A percentile compares a stretch with the other conserved stretches of the same genome.
phyloP scores from a whole-genome alignment of 2,329 filamentous ascomycete species.

The Arthroderma sp. region DNA sequence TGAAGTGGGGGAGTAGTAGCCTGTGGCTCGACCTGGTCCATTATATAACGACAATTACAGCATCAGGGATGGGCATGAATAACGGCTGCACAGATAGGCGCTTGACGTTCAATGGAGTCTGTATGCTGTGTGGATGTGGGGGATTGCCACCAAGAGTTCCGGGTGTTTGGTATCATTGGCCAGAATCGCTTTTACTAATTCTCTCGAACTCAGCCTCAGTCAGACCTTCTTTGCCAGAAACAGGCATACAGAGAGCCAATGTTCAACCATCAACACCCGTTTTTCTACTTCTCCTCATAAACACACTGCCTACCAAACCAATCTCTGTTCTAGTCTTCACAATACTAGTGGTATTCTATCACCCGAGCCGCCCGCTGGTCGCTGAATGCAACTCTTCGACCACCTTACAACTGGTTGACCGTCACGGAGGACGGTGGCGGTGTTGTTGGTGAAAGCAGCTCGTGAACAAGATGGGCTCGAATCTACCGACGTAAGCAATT shows the following conservation, averaged over 20 bases:
- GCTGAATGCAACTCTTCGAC: neutral
- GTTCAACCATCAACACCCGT: neutral
- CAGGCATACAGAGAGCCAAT: neutral
- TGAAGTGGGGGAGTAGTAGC: too few species aligned
- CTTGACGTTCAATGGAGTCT: too few species aligned
- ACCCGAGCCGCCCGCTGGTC: neutral
- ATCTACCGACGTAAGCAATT: slow-evolving; percentile 48
- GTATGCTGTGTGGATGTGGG: too few species aligned
- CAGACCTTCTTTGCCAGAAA: slow-evolving; percentile 1
- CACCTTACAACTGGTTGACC: neutral
- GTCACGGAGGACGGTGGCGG: slow-evolving; percentile 4
- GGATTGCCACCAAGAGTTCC: too few species aligned
- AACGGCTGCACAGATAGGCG: too few species aligned
- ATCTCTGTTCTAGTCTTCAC: neutral
- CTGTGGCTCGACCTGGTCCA: too few species aligned
- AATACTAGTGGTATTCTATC: too few species aligned
- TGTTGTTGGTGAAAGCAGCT: neutral
- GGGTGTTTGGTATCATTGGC: too few species aligned
- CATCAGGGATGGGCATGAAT: too few species aligned
- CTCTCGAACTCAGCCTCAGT: neutral
- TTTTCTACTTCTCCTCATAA: neutral
- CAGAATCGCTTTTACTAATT: too few species aligned
- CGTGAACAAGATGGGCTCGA: slow-evolving; percentile 40
- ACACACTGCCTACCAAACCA: neutral
- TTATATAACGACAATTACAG: too few species aligned